These are phyloP conservation scores for Pleurozium schreberi DNA, from an alignment of 225 moss, liverwort and hornwort genomes.

Conservation along the genomic window DNA sequence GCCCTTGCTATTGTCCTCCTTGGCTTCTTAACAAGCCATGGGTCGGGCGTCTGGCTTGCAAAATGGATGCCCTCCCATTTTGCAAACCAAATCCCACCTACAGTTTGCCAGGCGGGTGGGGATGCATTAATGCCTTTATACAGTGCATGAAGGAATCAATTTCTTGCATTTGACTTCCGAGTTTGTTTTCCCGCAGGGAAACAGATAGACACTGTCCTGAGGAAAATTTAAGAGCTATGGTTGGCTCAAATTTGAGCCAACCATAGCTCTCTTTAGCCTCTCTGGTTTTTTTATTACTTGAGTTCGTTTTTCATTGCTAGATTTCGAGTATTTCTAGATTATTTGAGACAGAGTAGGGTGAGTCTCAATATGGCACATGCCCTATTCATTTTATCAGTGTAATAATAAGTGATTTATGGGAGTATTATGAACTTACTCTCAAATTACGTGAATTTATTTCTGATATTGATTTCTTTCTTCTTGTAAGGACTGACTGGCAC, in stretches of 20 bases:
- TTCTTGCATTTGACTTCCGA: background rate
- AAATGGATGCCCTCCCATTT: too few species aligned
- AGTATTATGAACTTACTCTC: background rate
- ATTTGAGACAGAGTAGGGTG: background rate
- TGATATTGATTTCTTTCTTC: background rate
- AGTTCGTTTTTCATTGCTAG: background rate
- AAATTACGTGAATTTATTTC: background rate
- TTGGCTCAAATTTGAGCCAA: background rate
- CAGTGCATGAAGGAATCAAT: background rate
- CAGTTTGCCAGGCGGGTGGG: too few species aligned
- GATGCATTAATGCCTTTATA: background rate
- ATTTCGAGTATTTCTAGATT: background rate
- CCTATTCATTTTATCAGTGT: background rate
- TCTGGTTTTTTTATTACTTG: background rate
- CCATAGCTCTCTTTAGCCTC: background rate
- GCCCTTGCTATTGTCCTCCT: too few species aligned
- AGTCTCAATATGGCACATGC: background rate
- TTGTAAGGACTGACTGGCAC: too few species aligned
- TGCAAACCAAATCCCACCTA: too few species aligned
- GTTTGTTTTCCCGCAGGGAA: background rate
- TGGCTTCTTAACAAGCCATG: too few species aligned
- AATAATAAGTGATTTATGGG: background rate
- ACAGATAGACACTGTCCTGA: background rate
- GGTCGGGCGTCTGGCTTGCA: too few species aligned
- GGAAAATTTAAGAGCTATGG: too few species aligned